phyloP scores from a whole-genome alignment of 2,329 filamentous ascomycete genomes.

The Lasiodiplodia theobromae region DNA sequence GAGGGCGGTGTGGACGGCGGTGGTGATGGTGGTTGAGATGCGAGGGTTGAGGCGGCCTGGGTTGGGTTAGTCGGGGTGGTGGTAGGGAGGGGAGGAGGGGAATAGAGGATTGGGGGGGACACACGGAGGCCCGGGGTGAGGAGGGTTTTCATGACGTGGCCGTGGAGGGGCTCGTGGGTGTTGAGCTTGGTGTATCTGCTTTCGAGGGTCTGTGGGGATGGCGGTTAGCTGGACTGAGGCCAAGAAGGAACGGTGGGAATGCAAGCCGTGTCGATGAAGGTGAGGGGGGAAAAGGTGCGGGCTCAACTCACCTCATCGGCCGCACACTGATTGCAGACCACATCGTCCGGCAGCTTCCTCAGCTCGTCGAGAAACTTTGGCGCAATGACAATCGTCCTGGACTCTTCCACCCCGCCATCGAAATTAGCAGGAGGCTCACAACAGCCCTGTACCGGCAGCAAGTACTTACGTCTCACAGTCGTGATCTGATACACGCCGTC shows the following conservation, averaged over 20 bases:
- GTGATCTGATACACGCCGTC: slow-evolving; percentile 38
- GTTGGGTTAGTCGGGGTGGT: not conserved
- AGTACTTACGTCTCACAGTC: slow-evolving; percentile 20
- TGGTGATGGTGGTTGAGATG: slow-evolving; percentile 40
- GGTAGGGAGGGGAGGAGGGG: not conserved
- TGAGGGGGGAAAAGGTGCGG: not conserved
- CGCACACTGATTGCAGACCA: slow-evolving; percentile 41
- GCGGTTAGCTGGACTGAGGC: slow-evolving; percentile 25
- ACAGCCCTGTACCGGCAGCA: too few relatives aligned
- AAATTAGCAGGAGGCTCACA: not conserved
- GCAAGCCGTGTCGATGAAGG: not conserved
- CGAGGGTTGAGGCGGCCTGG: slow-evolving; percentile 41
- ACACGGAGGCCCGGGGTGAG: slow-evolving; percentile 44
- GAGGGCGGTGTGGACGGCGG: slow-evolving; percentile 37
- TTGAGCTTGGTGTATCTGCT: slow-evolving; percentile 41
- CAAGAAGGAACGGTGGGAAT: too few relatives aligned
- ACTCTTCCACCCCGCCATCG: slow-evolving; percentile 9
- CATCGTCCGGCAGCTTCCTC: slow-evolving; percentile 42
- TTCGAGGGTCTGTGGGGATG: slow-evolving; percentile 37
- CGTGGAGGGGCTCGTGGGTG: slow-evolving; percentile 33
- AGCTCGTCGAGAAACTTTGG: slow-evolving; percentile 41
- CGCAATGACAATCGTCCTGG: slow-evolving; percentile 38
- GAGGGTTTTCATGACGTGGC: slow-evolving; percentile 40
- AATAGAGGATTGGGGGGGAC: not conserved
- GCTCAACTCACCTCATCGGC: slow-evolving; percentile 36